A percentile compares a stretch with the other conserved stretches of the same genome.
These are phyloP conservation scores for Leptoxyphium fumago DNA, from an alignment of 2,329 filamentous ascomycete genomes.

Conservation along the genomic window DNA sequence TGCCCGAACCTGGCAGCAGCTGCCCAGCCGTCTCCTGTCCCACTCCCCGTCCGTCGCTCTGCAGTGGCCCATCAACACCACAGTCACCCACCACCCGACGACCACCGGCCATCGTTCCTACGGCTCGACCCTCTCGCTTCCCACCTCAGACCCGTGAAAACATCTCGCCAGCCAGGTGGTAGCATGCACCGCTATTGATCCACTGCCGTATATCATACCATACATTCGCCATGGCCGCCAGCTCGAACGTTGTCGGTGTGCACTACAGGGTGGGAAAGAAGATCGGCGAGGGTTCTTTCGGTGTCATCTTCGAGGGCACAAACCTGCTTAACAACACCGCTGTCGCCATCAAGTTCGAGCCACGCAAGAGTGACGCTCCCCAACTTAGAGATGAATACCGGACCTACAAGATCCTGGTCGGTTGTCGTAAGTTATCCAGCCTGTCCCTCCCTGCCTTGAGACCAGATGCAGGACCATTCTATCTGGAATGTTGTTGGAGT, in stretches of 20 bases:
- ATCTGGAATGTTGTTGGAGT: too few species aligned
- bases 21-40: too few species aligned
- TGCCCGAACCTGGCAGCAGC: too few species aligned
- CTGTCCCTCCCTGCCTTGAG: background rate
- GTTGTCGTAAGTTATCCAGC: conserved; percentile 67
- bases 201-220: background rate
- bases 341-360: conserved; percentile 99
- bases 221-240: conserved; percentile 53
- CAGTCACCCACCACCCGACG: too few species aligned
- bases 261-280: conserved; percentile 99
- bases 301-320: conserved; percentile 96
- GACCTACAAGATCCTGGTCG: conserved; percentile 98
- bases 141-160: background rate
- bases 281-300: conserved; percentile 96
- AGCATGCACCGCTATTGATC: background rate
- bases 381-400: conserved; percentile 96
- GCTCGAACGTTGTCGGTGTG: conserved; percentile 94
- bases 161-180: background rate
- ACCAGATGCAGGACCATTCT: too few species aligned
- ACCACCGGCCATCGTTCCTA: background rate
- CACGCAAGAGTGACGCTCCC: conserved; percentile 93
- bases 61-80: too few species aligned
- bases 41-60: too few species aligned
- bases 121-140: background rate
- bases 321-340: conserved; percentile 98